A percentile compares a stretch with the other conserved stretches of the same genome.
Conservation (phyloP, 129 eudicot species). For the Tanacetum coccineum region DNA sequence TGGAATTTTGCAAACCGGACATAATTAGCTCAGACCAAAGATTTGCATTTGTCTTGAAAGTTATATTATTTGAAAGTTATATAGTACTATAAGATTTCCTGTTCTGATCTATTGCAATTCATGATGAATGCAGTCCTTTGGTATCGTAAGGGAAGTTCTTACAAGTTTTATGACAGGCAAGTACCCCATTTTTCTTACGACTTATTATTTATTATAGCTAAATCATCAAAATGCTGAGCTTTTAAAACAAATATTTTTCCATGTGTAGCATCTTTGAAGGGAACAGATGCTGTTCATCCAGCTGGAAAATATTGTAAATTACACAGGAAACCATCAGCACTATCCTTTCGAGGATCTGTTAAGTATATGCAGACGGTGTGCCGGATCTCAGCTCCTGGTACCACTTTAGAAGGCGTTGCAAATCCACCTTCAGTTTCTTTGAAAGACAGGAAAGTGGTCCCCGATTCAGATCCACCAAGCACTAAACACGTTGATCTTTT, state of each 20-base stretch:
- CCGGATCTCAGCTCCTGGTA: too few species aligned
- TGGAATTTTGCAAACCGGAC: too few species aligned
- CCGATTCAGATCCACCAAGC: too few species aligned
- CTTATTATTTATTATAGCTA: not conserved
- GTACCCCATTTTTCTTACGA: slow-evolving; percentile 5
- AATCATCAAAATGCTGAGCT: not conserved
- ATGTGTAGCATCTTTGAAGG: slow-evolving; percentile 8
- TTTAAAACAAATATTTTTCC: not conserved
- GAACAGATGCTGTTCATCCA: slow-evolving; percentile 39
- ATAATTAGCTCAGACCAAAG: not conserved
- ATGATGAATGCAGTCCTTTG: slow-evolving; percentile 45
- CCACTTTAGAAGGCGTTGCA: too few species aligned
- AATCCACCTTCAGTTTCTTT: too few species aligned
- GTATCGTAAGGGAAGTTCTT: slow-evolving; percentile 35
- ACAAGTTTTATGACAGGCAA: slow-evolving; percentile 45
- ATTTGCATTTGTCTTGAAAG: not conserved
- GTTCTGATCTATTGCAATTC: slow-evolving; percentile 8
- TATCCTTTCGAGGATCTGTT: slow-evolving; percentile 9
- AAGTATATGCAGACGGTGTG: too few species aligned
- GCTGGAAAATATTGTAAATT: slow-evolving; percentile 26
- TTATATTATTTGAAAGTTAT: too few species aligned
- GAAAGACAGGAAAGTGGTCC: too few species aligned
- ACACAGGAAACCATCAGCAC: slow-evolving; percentile 17
- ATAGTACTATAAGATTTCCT: not conserved
- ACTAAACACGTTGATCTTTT: too few species aligned